Evolutionary conservation across 2,329 filamentous ascomycete species (phyloP).

Genomic region (Daldinia eschscholtzii): DNA sequence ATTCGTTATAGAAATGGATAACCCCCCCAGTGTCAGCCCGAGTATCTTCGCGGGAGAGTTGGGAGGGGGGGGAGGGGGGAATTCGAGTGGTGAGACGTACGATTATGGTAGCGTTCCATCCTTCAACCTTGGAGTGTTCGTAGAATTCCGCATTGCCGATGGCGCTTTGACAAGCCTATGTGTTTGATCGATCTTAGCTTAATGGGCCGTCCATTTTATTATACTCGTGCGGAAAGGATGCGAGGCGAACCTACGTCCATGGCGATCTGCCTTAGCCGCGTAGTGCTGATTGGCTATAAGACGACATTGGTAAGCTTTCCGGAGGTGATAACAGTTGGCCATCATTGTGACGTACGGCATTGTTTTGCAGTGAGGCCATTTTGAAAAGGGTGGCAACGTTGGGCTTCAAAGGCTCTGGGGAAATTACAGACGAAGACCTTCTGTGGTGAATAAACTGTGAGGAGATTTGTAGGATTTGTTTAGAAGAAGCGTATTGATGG

Average conservation of each 20-base stretch:
- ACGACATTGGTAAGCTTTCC: conserved; percentile 31
- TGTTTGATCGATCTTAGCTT: conserved; percentile 42
- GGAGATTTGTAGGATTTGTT: conserved; percentile 8
- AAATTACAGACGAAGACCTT: conserved; percentile 7
- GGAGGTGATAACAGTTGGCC: background rate
- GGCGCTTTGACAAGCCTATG: conserved; percentile 83
- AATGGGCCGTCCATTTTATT: conserved; percentile 8
- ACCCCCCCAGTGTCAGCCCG: no score
- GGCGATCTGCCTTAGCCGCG: conserved; percentile 86
- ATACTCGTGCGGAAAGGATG: conserved; percentile 14
- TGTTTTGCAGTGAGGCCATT: conserved; percentile 47
- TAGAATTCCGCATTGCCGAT: conserved; percentile 83
- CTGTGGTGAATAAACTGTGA: conserved; percentile 2
- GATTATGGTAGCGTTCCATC: conserved; percentile 95
- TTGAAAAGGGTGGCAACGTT: conserved; percentile 24
- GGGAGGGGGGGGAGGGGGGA: no score
- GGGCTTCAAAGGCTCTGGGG: conserved; percentile 12
- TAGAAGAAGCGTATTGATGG: background rate
- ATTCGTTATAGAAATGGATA: no score
- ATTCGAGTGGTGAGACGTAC: no score
- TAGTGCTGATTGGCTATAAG: conserved; percentile 77
- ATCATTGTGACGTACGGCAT: conserved; percentile 43
- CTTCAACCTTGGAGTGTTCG: conserved; percentile 84
- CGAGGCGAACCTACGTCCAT: conserved; percentile 73
- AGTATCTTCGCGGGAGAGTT: no score